A percentile compares a stretch with the other conserved stretches of the same genome.
These are phyloP conservation scores for Combretum micranthum DNA, from an alignment of 345 rosid genomes.

Conservation along the genomic window DNA sequence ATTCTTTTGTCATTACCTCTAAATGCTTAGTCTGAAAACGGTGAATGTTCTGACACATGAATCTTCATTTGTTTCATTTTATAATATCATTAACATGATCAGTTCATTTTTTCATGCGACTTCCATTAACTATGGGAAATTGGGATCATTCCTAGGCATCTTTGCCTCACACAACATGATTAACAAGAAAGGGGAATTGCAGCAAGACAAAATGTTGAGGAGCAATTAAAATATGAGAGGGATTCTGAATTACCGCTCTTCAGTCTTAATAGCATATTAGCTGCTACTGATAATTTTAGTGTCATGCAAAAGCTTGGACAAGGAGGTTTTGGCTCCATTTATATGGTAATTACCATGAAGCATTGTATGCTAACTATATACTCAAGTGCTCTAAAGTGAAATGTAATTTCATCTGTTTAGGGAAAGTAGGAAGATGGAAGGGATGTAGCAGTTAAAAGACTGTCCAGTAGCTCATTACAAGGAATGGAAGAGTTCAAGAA, in stretches of 20 bases:
- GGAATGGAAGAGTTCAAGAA: slow-evolving; percentile 51
- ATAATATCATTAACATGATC: not conserved
- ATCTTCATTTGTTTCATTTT: too few species aligned
- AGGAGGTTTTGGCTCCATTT: slow-evolving; percentile 8
- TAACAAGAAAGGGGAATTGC: not conserved
- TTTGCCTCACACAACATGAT: too few species aligned
- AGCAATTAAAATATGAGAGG: not conserved
- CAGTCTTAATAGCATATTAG: not conserved
- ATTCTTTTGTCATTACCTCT: too few species aligned
- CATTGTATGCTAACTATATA: not conserved
- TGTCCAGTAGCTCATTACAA: slow-evolving; percentile 47
- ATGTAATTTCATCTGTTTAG: slow-evolving; percentile 12
- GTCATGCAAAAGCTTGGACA: slow-evolving; percentile 5
- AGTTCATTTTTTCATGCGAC: not conserved
- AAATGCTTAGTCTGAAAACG: too few species aligned
- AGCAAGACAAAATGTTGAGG: not conserved
- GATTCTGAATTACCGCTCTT: not conserved
- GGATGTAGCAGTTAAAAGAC: slow-evolving; percentile 55
- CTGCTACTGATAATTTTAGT: slow-evolving; percentile 3
- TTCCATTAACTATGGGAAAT: not conserved
- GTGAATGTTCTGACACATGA: too few species aligned
- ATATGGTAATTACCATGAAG: slow-evolving; percentile 1
- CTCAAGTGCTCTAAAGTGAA: too few species aligned
- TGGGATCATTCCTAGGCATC: too few species aligned
- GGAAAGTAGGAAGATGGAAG: slow-evolving; percentile 34